These are phyloP conservation scores for Rubus parviflorus DNA, from an alignment of 306 rosid species.

Conservation along the genomic window DNA sequence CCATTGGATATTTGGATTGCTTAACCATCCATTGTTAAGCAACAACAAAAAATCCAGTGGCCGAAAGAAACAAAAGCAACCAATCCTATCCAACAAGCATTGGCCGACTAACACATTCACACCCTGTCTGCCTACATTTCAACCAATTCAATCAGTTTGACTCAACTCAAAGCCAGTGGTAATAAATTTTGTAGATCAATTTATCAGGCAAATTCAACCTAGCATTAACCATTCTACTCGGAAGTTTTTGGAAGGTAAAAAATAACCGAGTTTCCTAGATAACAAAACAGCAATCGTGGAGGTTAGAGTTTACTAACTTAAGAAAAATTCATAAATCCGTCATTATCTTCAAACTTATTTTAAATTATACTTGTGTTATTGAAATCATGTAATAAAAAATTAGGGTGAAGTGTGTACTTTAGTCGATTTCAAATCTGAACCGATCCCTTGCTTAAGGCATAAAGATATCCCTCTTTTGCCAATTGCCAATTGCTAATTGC, in stretches of 20 bases:
- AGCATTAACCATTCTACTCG: background rate
- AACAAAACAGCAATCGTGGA: background rate
- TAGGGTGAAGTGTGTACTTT: background rate
- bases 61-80: background rate
- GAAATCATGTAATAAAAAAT: background rate
- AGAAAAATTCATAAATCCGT: background rate
- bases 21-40: background rate
- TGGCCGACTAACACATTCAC: background rate
- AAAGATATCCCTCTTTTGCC: background rate
- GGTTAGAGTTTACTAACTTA: background rate
- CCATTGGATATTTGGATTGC: slow-evolving; percentile 2
- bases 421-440: background rate
- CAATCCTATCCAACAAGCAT: background rate
- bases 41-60: background rate
- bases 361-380: background rate
- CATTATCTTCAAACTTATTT: background rate
- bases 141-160: background rate
- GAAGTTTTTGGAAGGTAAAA: too few species aligned
- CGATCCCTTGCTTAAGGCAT: background rate
- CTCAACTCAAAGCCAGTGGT: background rate
- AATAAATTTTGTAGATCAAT: background rate
- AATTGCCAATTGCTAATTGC: background rate
- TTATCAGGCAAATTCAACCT: too few species aligned
- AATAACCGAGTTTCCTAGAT: background rate
- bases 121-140: background rate